Base-by-base conservation (phyloP, 176 grass and related monocot genomes). In the Triticum urartu region DNA sequence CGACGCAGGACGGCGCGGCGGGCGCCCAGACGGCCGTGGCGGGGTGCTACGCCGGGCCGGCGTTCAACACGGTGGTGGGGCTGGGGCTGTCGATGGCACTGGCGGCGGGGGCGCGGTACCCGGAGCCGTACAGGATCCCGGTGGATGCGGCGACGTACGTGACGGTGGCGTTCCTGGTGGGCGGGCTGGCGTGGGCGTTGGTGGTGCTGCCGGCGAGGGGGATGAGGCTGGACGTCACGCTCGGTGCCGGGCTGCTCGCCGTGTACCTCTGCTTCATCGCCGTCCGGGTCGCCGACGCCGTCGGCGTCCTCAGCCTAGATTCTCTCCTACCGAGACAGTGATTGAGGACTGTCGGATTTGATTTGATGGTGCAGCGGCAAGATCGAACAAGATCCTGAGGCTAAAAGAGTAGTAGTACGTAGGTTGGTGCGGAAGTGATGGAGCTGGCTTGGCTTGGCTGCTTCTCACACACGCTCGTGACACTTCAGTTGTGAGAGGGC, bases 61-160 rank as follows among this genome's bases (percentile, higher is more conserved):
- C 85, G 13, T 97, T 97, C 85, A 97, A 95, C 84, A 95, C 79
- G 1, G 61, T 98, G 3, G 90, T 90, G 8, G 96, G 90, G 0
- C 68, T 98, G 14, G 96, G 96, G 3, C 9, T 95, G 0, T 94
- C 97, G 13, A 87, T 98, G 11, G 60, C 87, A 42, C 7, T 95
- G 42, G 91, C 90, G 0, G 54, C 97, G 0, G 91, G 59, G 80
- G 83, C 65, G 3, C 65, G 52, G 1, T 82, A 91, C 81, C 95
- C 92, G 0, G 12, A 58, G 39, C 65, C 84, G 5, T 94, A 94
- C 47, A 35, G 2, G 38, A 50, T 95, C 32, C 90, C 91, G 5
- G 79, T 21, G 65, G 89, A 70, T 24, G 26, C 59, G 28, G 65
- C 93, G 9, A 62, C 84, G 81, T 98, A 91, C 69, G 65, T 91